Evolutionary conservation across 2,329 filamentous ascomycete species (phyloP).

Genomic region (Cladophialophora immunda): DNA sequence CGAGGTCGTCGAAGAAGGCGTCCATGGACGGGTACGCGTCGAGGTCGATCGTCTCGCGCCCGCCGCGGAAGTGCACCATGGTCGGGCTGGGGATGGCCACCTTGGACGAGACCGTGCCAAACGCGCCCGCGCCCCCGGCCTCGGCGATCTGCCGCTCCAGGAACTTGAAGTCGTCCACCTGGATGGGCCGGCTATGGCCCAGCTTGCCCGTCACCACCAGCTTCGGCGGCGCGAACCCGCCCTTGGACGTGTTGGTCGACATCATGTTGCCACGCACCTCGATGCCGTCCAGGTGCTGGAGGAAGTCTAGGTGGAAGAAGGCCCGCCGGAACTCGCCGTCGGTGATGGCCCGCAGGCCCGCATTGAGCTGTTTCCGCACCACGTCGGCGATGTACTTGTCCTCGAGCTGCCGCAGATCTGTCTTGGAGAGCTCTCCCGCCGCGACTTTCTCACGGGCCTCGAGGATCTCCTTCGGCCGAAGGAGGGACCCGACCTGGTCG

Average conservation of each 20-base stretch:
- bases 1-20: slow-evolving; percentile 64
- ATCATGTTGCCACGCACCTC: slow-evolving; percentile 57
- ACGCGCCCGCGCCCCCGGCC: slow-evolving; percentile 35
- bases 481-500: slow-evolving; percentile 66
- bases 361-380: slow-evolving; percentile 59
- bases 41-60: slow-evolving; percentile 61
- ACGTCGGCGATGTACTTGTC: slow-evolving; percentile 60
- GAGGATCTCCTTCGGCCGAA: slow-evolving; percentile 61
- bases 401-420: slow-evolving; percentile 61
- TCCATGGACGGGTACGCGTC: slow-evolving; percentile 64
- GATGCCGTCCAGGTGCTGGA: slow-evolving; percentile 63
- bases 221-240: slow-evolving; percentile 60
- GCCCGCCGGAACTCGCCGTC: slow-evolving; percentile 66
- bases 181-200: slow-evolving; percentile 62
- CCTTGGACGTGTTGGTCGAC: slow-evolving; percentile 43
- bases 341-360: slow-evolving; percentile 61
- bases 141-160: slow-evolving; percentile 58
- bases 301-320: slow-evolving; percentile 68
- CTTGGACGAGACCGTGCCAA: slow-evolving; percentile 48
- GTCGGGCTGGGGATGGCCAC: slow-evolving; percentile 67
- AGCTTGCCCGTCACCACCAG: slow-evolving; percentile 65
- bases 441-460: slow-evolving; percentile 59
- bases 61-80: slow-evolving; percentile 69
- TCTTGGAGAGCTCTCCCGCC: slow-evolving; percentile 51
- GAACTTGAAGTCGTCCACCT: slow-evolving; percentile 65